Evolutionary conservation across 768 basidiomycete genomes (phyloP).

Genomic region (Suillus placidus): DNA sequence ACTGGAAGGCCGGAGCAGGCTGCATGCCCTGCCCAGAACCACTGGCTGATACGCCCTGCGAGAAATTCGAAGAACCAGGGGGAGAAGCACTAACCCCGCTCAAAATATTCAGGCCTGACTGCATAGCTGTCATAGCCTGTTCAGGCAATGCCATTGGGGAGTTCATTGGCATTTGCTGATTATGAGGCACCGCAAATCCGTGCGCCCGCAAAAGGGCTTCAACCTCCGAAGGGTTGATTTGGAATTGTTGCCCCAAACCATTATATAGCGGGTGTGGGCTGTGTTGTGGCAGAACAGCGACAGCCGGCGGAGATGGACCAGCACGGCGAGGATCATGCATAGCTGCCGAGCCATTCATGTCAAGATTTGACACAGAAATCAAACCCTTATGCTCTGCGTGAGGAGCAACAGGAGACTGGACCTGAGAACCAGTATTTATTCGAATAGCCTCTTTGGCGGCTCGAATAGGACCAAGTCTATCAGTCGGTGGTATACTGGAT

Average conservation of each 20-base stretch:
- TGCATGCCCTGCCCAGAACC: not conserved
- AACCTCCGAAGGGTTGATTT: constrained; percentile 9
- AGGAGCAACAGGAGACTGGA: constrained; percentile 17
- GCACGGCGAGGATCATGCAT: constrained; percentile 8
- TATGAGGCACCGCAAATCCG: constrained; percentile 4
- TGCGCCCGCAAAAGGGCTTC: constrained; percentile 19
- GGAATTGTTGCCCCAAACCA: constrained; percentile 11
- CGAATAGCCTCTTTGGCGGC: constrained; percentile 33
- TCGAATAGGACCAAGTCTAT: constrained; percentile 37
- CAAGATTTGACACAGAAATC: not conserved
- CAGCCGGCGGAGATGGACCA: constrained; percentile 3
- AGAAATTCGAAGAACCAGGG: not conserved
- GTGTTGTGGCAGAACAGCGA: constrained; percentile 9
- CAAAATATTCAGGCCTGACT: not conserved
- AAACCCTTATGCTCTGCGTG: not conserved
- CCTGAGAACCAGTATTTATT: constrained; percentile 9
- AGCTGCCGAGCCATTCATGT: not conserved
- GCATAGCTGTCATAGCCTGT: not conserved
- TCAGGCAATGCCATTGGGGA: not conserved
- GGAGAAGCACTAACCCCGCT: not conserved
- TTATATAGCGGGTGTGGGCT: not conserved
- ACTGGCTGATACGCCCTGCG: not conserved
- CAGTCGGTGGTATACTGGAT: constrained; percentile 11
- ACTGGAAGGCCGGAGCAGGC: not conserved
- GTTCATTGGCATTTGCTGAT: constrained; percentile 13